Conservation (phyloP, 179 eudicot species). For the Carnegiea gigantea region DNA sequence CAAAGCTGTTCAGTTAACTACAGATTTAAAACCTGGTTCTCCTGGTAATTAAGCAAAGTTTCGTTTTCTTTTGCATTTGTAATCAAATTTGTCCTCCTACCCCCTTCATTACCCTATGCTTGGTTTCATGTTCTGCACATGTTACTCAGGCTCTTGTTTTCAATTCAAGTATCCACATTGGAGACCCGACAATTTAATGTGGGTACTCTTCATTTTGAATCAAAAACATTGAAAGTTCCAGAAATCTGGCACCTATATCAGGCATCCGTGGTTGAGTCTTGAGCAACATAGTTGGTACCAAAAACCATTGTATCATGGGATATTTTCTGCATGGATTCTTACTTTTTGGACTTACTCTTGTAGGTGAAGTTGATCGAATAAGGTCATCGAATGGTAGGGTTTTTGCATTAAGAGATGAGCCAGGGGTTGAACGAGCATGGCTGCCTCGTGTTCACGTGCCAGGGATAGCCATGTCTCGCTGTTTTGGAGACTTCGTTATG, state of each 20-base stretch:
- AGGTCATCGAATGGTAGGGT: constrained; percentile 69
- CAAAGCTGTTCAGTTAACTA: constrained; percentile 73
- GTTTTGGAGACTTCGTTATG: constrained; percentile 75
- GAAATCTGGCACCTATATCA: too few relatives aligned
- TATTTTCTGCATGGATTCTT: not conserved
- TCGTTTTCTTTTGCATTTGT: not conserved
- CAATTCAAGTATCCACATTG: not conserved
- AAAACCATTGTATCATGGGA: too few relatives aligned
- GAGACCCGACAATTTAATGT: too few relatives aligned
- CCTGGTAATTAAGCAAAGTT: constrained; percentile 47
- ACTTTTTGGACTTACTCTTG: constrained; percentile 8
- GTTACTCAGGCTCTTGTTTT: not conserved
- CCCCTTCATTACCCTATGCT: too few relatives aligned
- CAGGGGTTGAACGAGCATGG: constrained; percentile 83
- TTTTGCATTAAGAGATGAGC: constrained; percentile 78
- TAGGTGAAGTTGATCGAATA: constrained; percentile 81
- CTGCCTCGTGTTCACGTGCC: constrained; percentile 69
- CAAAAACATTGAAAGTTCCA: too few relatives aligned
- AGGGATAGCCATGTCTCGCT: constrained; percentile 85
- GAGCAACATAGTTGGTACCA: too few relatives aligned
- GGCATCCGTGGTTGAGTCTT: too few relatives aligned
- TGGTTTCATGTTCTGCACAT: too few relatives aligned
- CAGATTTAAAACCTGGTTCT: constrained; percentile 90
- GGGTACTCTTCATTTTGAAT: too few relatives aligned
- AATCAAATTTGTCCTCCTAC: not conserved